These are phyloP conservation scores for Aspergillus eucalypticola DNA, from an alignment of 2,329 filamentous ascomycete species.

Conservation along the genomic window DNA sequence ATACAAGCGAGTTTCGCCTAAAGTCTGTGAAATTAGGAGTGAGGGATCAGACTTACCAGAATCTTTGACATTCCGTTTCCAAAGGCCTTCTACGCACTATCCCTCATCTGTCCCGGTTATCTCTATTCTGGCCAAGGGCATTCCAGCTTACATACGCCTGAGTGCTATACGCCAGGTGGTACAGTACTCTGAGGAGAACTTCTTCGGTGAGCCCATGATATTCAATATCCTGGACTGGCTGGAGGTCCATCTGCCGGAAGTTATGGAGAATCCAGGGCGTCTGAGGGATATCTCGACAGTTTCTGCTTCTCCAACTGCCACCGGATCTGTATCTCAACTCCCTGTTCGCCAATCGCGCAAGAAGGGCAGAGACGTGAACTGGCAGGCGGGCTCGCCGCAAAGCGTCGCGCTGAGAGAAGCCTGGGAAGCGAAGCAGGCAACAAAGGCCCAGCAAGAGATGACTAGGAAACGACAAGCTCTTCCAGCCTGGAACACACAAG, in stretches of 20 bases:
- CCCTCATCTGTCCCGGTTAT: conserved; percentile 69
- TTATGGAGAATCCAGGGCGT: conserved; percentile 80
- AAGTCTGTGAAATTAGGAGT: conserved; percentile 70
- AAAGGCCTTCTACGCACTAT: conserved; percentile 69
- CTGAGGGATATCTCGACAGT: conserved; percentile 82
- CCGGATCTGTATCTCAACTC: conserved; percentile 22
- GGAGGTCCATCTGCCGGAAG: conserved; percentile 76
- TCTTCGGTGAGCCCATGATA: conserved; percentile 84
- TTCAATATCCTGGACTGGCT: conserved; percentile 91
- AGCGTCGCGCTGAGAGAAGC: conserved; percentile 61
- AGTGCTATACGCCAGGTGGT: conserved; percentile 80
- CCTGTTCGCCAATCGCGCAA: conserved; percentile 33
- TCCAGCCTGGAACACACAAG: conserved; percentile 83
- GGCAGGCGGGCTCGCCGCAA: conserved; percentile 58
- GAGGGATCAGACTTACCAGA: conserved; percentile 50
- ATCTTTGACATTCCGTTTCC: conserved; percentile 62
- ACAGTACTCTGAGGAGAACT: conserved; percentile 66
- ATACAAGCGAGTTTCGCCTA: conserved; percentile 61
- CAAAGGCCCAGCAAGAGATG: conserved; percentile 71
- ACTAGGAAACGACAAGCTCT: conserved; percentile 69
- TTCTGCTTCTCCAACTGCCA: conserved; percentile 52
- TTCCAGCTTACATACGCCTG: conserved; percentile 91
- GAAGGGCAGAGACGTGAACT: conserved; percentile 62
- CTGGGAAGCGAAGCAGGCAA: conserved; percentile 70
- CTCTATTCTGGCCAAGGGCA: conserved; percentile 63